Evolutionary conservation across 306 rosid species (phyloP).

Genomic region (Dryas drummondii): DNA sequence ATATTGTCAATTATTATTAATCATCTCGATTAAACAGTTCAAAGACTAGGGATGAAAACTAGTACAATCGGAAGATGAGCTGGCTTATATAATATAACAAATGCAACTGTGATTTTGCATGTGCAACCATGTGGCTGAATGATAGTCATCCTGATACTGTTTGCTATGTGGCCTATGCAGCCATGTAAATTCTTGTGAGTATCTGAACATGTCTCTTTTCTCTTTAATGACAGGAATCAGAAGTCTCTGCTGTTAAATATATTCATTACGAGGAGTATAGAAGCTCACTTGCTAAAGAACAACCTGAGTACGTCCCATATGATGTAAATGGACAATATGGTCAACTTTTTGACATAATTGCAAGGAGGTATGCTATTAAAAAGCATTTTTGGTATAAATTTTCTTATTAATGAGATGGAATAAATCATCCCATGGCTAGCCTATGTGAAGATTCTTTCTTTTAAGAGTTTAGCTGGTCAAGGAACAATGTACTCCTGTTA

Average conservation of each 20-base stretch:
- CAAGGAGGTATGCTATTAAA: constrained; percentile 51
- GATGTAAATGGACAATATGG: constrained; percentile 79
- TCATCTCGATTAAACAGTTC: not conserved
- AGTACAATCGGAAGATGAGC: not conserved
- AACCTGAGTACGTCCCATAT: constrained; percentile 69
- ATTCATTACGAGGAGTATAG: constrained; percentile 68
- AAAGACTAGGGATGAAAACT: constrained; percentile 2
- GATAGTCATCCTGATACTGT: not conserved
- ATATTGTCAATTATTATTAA: not conserved
- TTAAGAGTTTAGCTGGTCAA: not conserved
- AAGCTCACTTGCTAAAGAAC: constrained; percentile 61
- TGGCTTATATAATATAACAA: constrained; percentile 1
- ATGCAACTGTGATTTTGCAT: not conserved
- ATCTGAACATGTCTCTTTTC: constrained; percentile 22
- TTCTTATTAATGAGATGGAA: not conserved
- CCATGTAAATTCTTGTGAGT: not conserved
- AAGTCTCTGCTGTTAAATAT: constrained; percentile 94
- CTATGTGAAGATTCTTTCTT: not conserved
- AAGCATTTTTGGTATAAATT: not conserved
- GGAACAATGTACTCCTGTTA: not conserved
- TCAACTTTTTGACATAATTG: constrained; percentile 73
- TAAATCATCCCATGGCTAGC: not conserved
- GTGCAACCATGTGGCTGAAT: not conserved
- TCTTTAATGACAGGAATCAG: constrained; percentile 60
- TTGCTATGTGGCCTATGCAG: not conserved